A percentile compares a stretch with the other conserved stretches of the same genome.
These are phyloP conservation scores for Somion occarium DNA, from an alignment of 1,284 basidiomycete genomes.

Conservation along the genomic window DNA sequence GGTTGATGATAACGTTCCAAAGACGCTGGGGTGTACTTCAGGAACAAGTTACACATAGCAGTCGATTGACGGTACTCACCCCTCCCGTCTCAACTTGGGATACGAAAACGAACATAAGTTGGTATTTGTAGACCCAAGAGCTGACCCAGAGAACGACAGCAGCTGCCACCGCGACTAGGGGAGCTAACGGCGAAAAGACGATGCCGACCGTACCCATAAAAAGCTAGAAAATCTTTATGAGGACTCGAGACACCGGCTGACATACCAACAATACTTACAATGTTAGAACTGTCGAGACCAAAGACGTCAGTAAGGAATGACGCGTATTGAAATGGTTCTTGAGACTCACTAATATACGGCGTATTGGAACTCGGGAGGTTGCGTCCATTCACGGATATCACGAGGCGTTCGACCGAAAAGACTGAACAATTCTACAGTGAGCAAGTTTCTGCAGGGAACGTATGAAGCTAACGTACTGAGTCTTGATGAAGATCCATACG, in stretches of 20 bases:
- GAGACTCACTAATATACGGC: conserved; percentile 78
- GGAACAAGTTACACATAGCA: conserved; percentile 4
- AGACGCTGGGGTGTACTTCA: conserved; percentile 53
- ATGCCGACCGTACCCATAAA: conserved; percentile 87
- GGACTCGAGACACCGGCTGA: not conserved
- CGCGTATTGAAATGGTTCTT: not conserved
- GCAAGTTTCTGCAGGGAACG: not conserved
- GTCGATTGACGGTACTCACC: conserved; percentile 40
- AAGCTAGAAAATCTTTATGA: conserved; percentile 37
- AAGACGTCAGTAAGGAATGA: not conserved
- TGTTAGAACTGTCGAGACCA: conserved; percentile 47
- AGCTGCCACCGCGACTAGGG: conserved; percentile 75
- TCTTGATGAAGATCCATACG: conserved; percentile 82
- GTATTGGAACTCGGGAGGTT: conserved; percentile 91
- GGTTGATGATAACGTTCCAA: conserved; percentile 91
- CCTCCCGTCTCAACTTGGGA: conserved; percentile 90
- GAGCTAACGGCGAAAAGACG: conserved; percentile 90
- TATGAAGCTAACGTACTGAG: conserved; percentile 54
- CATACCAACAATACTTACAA: conserved; percentile 34
- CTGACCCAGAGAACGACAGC: conserved; percentile 82
- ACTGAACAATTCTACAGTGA: conserved; percentile 33
- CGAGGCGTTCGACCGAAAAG: conserved; percentile 94
- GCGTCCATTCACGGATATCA: conserved; percentile 94
- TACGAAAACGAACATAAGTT: conserved; percentile 89
- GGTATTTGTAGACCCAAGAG: conserved; percentile 85